Evolutionary conservation across 352 stramenopile species (phyloP).

Genomic region (Phytophthora nicotianae): DNA sequence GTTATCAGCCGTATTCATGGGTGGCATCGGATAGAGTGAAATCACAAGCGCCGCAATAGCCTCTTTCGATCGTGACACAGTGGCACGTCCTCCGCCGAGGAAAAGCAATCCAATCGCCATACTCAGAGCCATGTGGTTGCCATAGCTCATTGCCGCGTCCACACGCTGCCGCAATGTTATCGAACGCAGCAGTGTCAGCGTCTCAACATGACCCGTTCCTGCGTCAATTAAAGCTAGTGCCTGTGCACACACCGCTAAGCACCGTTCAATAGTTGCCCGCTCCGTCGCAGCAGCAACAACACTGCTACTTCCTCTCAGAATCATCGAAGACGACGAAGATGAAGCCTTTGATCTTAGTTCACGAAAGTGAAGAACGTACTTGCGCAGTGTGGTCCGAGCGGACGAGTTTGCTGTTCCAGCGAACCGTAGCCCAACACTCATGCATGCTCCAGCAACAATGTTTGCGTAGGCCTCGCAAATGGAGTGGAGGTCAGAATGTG

Average conservation of each 20-base stretch:
- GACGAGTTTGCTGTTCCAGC: constrained; percentile 82
- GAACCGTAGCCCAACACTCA: constrained; percentile 95
- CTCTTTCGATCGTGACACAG: constrained; percentile 85
- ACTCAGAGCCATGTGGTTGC: constrained; percentile 95
- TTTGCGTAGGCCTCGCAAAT: constrained; percentile 95
- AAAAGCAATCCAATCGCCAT: constrained; percentile 97
- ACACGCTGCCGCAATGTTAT: constrained; percentile 81
- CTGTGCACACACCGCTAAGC: constrained; percentile 91
- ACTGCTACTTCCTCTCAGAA: constrained; percentile 44
- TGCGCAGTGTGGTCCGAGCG: constrained; percentile 67
- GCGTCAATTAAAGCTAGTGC: constrained; percentile 95
- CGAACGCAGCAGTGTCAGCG: constrained; percentile 91
- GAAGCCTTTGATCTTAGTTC: constrained; percentile 59
- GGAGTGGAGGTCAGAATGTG: constrained; percentile 81
- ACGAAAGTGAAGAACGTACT: constrained; percentile 79
- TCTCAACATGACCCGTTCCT: constrained; percentile 95
- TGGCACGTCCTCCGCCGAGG: constrained; percentile 93
- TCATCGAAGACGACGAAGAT: constrained; percentile 37
- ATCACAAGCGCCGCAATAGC: constrained; percentile 95
- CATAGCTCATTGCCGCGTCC: constrained; percentile 91
- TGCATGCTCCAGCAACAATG: constrained; percentile 94
- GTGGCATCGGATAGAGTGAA: constrained; percentile 94
- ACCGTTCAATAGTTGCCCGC: constrained; percentile 93
- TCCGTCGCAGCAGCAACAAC: constrained; percentile 70
- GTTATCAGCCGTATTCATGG: constrained; percentile 94